These are phyloP conservation scores for Astragalus glycyphyllos DNA, from an alignment of 306 rosid genomes.

Conservation along the genomic window DNA sequence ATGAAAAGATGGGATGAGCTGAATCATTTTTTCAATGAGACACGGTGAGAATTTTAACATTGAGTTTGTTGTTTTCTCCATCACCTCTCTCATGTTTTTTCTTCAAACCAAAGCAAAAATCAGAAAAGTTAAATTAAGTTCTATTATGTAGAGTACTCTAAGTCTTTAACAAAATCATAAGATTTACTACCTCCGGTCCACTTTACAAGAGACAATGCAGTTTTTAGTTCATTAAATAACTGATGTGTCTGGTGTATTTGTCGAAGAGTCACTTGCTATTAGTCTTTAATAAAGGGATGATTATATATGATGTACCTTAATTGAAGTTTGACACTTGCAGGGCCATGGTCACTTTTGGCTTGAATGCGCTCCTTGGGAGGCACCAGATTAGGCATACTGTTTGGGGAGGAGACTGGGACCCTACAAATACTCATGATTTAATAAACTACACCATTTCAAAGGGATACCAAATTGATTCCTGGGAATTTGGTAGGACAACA, in stretches of 20 bases:
- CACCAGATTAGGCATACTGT: slow-evolving; percentile 46
- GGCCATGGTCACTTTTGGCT: slow-evolving; percentile 77
- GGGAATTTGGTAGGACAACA: slow-evolving; percentile 86
- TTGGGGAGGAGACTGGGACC: slow-evolving; percentile 95
- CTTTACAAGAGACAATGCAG: too few relatives aligned
- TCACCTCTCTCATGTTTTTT: slow-evolving; percentile 4
- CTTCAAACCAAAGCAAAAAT: neutral
- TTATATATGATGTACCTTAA: slow-evolving; percentile 2
- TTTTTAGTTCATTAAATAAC: too few relatives aligned
- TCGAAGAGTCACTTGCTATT: neutral
- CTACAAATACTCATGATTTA: slow-evolving; percentile 65
- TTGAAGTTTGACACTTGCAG: slow-evolving; percentile 55
- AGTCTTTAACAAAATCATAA: neutral
- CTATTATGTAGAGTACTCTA: slow-evolving; percentile 22
- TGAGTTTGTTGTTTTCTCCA: slow-evolving; percentile 32
- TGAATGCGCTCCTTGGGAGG: slow-evolving; percentile 93
- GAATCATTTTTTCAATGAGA: slow-evolving; percentile 72
- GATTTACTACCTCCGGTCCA: too few relatives aligned
- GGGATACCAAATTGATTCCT: slow-evolving; percentile 79
- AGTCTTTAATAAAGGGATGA: neutral
- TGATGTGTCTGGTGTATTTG: too few relatives aligned
- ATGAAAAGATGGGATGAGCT: slow-evolving; percentile 96
- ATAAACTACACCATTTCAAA: slow-evolving; percentile 75
- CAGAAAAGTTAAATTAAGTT: slow-evolving; percentile 16
- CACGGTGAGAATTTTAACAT: slow-evolving; percentile 67